Conservation (phyloP, 2,329 filamentous ascomycete species). For the Fusarium graminum region DNA sequence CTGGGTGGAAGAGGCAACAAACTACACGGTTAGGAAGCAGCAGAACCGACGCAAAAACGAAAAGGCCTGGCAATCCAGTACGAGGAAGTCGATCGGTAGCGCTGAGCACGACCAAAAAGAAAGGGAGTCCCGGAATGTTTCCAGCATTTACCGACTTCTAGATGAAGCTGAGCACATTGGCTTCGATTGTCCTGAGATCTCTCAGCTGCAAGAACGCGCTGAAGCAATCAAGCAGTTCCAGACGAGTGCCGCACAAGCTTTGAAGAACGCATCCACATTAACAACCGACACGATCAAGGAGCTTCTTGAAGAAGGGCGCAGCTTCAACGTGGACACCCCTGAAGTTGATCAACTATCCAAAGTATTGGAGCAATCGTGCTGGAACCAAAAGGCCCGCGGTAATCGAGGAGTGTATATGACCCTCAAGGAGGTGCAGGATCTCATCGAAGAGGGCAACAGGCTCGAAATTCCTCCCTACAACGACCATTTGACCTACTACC, state of each 20-base stretch:
- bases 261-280: constrained; percentile 74
- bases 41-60: constrained; percentile 97
- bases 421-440: constrained; percentile 80
- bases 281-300: constrained; percentile 85
- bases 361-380: constrained; percentile 86
- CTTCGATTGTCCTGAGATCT: constrained; percentile 94
- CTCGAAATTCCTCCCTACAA: constrained; percentile 85
- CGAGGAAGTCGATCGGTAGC: constrained; percentile 74
- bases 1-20: constrained; percentile 97
- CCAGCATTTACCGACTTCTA: constrained; percentile 88
- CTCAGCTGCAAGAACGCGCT: constrained; percentile 84
- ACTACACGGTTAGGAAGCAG: constrained; percentile 96
- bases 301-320: constrained; percentile 87
- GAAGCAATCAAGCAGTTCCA: constrained; percentile 89
- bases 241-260: constrained; percentile 76
- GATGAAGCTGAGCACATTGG: constrained; percentile 86
- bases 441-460: constrained; percentile 82
- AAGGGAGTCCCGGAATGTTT: constrained; percentile 86
- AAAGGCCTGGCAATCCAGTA: constrained; percentile 82
- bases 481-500: constrained; percentile 80
- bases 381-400: constrained; percentile 82
- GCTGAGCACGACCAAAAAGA: constrained; percentile 78
- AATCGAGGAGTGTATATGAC: constrained; percentile 75
- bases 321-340: constrained; percentile 91
- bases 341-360: constrained; percentile 87